These are phyloP conservation scores for Leptomonas pyrrhocoris DNA, from an alignment of 208 protist species.

Conservation along the genomic window DNA sequence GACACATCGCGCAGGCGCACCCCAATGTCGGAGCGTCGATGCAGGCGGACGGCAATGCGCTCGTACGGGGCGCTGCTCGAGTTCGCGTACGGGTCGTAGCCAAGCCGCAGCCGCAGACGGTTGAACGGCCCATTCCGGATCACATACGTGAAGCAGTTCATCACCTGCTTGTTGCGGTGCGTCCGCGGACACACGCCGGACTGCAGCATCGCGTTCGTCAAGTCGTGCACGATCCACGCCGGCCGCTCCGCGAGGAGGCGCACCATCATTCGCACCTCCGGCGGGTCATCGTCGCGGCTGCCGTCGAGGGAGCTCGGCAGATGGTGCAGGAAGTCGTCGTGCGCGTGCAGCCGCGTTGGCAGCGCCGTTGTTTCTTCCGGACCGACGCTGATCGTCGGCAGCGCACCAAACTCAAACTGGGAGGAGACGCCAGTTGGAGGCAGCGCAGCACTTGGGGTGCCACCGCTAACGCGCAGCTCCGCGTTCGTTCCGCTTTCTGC, in stretches of 20 bases:
- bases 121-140: slow-evolving; percentile 80
- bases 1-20: slow-evolving; percentile 68
- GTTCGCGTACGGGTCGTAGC: slow-evolving; percentile 74
- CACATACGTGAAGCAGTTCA: slow-evolving; percentile 71
- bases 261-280: slow-evolving; percentile 53
- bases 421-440: neutral
- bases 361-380: slow-evolving; percentile 38
- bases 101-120: slow-evolving; percentile 74
- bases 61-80: slow-evolving; percentile 47
- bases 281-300: slow-evolving; percentile 37
- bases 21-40: slow-evolving; percentile 64
- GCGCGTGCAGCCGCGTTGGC: slow-evolving; percentile 38
- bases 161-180: slow-evolving; percentile 70
- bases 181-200: slow-evolving; percentile 65
- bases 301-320: slow-evolving; percentile 36
- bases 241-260: slow-evolving; percentile 63
- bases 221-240: slow-evolving; percentile 57
- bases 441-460: too few relatives aligned
- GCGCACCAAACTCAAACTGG: slow-evolving; percentile 32
- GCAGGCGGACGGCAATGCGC: slow-evolving; percentile 52
- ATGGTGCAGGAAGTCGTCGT: slow-evolving; percentile 31
- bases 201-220: slow-evolving; percentile 61
- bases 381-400: slow-evolving; percentile 43
- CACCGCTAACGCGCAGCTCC: too few relatives aligned
- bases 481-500: too few relatives aligned